These are phyloP conservation scores for Sherardia arvensis DNA, from an alignment of 257 asterid species.

Conservation along the genomic window DNA sequence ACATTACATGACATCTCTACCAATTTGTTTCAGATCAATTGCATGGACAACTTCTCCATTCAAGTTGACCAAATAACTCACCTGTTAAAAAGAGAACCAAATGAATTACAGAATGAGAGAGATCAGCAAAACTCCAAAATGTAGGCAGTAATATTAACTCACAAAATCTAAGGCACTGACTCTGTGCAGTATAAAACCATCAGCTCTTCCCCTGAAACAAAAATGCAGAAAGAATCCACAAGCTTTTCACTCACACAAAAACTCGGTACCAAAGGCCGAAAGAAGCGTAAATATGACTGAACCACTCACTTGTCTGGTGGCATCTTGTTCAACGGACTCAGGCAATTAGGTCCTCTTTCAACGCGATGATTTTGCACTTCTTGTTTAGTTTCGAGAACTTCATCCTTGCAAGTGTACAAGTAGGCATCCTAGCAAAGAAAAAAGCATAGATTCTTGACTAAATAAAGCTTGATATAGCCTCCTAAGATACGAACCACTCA, in stretches of 20 bases:
- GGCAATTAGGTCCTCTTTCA: slow-evolving; percentile 30
- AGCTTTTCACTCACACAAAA: not conserved
- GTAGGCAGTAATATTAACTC: slow-evolving; percentile 13
- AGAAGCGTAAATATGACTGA: not conserved
- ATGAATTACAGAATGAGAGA: not conserved
- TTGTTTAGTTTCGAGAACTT: slow-evolving; percentile 4
- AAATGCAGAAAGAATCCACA: not conserved
- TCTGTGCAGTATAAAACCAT: slow-evolving; percentile 47
- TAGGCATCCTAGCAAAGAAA: slow-evolving; percentile 37
- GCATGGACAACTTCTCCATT: slow-evolving; percentile 41
- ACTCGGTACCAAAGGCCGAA: not conserved
- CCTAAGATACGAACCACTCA: not conserved
- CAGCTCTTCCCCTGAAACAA: slow-evolving; percentile 27
- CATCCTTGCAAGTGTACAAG: slow-evolving; percentile 19
- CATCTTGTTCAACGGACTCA: slow-evolving; percentile 24
- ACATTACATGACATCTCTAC: slow-evolving; percentile 38
- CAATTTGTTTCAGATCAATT: slow-evolving; percentile 36
- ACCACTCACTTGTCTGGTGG: slow-evolving; percentile 28
- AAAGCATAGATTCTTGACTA: not conserved
- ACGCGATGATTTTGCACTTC: not conserved
- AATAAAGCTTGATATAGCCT: not conserved
- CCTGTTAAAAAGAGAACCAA: slow-evolving; percentile 21
- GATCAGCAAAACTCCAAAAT: not conserved
- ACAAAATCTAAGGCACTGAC: slow-evolving; percentile 49
- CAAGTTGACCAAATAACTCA: slow-evolving; percentile 32